phyloP scores from a whole-genome alignment of 345 rosid genomes.

The Eutrema heterophyllum region DNA sequence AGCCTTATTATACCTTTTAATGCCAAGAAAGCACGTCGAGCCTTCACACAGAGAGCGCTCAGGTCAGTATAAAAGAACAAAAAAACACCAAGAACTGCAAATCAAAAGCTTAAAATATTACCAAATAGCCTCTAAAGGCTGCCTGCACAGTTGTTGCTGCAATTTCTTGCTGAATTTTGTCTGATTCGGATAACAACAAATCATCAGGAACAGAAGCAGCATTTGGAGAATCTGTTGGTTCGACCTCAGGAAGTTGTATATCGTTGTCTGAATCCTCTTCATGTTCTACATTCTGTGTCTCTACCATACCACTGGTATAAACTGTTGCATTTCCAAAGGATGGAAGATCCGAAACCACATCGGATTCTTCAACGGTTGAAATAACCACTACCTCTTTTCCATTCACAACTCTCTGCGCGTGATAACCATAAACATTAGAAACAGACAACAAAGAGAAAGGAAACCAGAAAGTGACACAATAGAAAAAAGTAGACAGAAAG shows the following conservation, averaged over 20 bases:
- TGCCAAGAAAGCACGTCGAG: slow-evolving; percentile 28
- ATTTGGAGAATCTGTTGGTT: slow-evolving; percentile 35
- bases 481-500: neutral
- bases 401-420: slow-evolving; percentile 42
- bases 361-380: slow-evolving; percentile 50
- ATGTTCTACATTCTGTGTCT: slow-evolving; percentile 40
- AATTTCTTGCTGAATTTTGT: slow-evolving; percentile 47
- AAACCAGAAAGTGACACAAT: neutral
- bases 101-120: neutral
- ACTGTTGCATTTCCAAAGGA: slow-evolving; percentile 36
- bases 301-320: slow-evolving; percentile 19
- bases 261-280: slow-evolving; percentile 36
- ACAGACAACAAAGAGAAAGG: neutral
- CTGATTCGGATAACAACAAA: slow-evolving; percentile 38
- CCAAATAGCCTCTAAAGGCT: slow-evolving; percentile 45
- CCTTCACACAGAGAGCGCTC: slow-evolving; percentile 13
- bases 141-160: slow-evolving; percentile 76
- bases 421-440: neutral
- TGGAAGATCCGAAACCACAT: slow-evolving; percentile 39
- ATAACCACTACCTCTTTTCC: slow-evolving; percentile 48
- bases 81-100: neutral
- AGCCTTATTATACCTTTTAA: slow-evolving; percentile 43
- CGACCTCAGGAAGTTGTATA: slow-evolving; percentile 32
- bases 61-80: neutral
- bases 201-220: slow-evolving; percentile 20